These are phyloP conservation scores for Globisporangium splendens DNA, from an alignment of 352 stramenopile genomes.

Conservation along the genomic window DNA sequence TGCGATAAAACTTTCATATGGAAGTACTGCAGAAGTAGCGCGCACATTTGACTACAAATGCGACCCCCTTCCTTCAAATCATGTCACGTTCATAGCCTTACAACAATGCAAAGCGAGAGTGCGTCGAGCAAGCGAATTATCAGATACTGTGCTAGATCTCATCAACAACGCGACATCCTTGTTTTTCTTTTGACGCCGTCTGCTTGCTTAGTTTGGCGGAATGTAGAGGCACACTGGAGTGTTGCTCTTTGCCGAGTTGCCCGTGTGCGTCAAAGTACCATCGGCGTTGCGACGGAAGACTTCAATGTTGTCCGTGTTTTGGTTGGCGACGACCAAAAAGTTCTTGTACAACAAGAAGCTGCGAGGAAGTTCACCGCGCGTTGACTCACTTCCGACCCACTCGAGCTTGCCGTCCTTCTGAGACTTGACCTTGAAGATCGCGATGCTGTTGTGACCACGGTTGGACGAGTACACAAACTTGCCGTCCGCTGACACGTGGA, in stretches of 20 bases:
- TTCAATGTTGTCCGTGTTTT: conserved; percentile 18
- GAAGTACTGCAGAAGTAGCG: too few relatives aligned
- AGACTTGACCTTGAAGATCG: conserved; percentile 43
- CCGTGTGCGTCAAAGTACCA: conserved; percentile 14
- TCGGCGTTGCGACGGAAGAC: conserved; percentile 15
- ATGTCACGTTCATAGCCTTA: too few relatives aligned
- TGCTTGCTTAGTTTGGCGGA: neutral
- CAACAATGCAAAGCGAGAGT: too few relatives aligned
- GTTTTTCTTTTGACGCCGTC: too few relatives aligned
- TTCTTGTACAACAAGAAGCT: conserved; percentile 15
- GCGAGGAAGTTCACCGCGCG: conserved; percentile 13
- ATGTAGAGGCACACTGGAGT: conserved; percentile 19
- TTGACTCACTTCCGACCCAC: conserved; percentile 7
- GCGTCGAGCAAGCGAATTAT: too few relatives aligned
- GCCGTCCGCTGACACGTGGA: conserved; percentile 47
- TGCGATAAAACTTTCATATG: too few relatives aligned
- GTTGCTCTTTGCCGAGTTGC: conserved; percentile 1
- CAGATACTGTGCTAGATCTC: too few relatives aligned
- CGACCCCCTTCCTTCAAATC: too few relatives aligned
- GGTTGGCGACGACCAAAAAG: conserved; percentile 22
- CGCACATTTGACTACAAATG: too few relatives aligned
- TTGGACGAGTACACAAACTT: conserved; percentile 69
- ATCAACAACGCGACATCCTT: too few relatives aligned
- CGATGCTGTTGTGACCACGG: conserved; percentile 59
- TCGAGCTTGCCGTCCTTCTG: conserved; percentile 4